Conservation (phyloP, 1,284 basidiomycete species). For the Tilletia walkeri region DNA sequence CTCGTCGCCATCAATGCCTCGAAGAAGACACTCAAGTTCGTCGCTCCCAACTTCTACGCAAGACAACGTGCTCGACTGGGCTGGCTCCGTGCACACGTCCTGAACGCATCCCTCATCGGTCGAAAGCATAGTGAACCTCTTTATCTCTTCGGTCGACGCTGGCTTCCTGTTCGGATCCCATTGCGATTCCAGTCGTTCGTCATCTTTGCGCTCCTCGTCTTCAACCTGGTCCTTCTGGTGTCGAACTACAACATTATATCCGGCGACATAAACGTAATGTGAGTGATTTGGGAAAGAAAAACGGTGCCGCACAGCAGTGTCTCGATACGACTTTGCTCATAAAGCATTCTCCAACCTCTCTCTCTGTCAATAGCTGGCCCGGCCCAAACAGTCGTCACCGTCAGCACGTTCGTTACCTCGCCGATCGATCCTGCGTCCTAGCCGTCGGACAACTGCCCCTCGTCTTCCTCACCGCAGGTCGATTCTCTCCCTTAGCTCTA, state of each 20-base stretch:
- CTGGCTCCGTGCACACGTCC: slow-evolving; percentile 25
- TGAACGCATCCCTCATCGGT: slow-evolving; percentile 27
- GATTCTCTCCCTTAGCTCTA: slow-evolving; percentile 48
- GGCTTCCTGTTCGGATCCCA: slow-evolving; percentile 34
- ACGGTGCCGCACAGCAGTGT: not conserved
- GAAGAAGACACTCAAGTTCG: slow-evolving; percentile 18
- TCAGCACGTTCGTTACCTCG: slow-evolving; percentile 33
- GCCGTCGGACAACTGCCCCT: slow-evolving; percentile 46
- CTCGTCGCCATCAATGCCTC: slow-evolving; percentile 18
- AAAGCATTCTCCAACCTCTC: no score
- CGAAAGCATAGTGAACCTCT: slow-evolving; percentile 23
- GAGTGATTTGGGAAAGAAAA: not conserved
- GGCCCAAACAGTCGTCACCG: slow-evolving; percentile 25
- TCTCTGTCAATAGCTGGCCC: slow-evolving; percentile 16
- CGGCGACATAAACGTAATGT: slow-evolving; percentile 21
- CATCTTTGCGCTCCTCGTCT: slow-evolving; percentile 25
- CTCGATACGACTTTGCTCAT: not conserved
- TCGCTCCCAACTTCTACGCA: slow-evolving; percentile 6
- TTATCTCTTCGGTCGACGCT: slow-evolving; percentile 22
- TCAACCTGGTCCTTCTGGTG: slow-evolving; percentile 35
- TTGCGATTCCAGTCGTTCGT: slow-evolving; percentile 33
- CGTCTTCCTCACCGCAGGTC: slow-evolving; percentile 52
- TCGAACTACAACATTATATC: slow-evolving; percentile 29
- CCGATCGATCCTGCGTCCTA: slow-evolving; percentile 42
- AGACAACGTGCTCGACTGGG: not conserved